phyloP scores from a whole-genome alignment of 2,329 filamentous ascomycete genomes.

The Hypoxylon sp. region DNA sequence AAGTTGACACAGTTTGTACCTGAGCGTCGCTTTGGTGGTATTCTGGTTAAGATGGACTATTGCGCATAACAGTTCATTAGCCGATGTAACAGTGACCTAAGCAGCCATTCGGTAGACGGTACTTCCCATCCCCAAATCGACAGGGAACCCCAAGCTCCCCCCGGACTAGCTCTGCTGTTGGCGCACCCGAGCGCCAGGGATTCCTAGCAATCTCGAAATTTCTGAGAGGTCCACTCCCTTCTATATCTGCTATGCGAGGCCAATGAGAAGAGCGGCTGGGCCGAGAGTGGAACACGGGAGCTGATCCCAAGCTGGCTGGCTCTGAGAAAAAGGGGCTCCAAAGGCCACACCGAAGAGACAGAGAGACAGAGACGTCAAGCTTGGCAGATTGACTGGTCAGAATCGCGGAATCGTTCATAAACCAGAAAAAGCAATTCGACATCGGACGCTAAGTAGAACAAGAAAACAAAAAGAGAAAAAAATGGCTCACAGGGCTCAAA shows the following conservation, averaged over 20 bases:
- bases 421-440: constrained; percentile 13
- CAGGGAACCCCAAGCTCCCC: constrained; percentile 28
- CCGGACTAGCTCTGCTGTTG: constrained; percentile 27
- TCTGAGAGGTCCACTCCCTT: constrained; percentile 33
- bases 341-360: constrained; percentile 26
- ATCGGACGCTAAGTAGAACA: constrained; percentile 8
- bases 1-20: constrained; percentile 16
- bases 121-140: constrained; percentile 6
- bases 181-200: constrained; percentile 31
- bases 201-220: constrained; percentile 39
- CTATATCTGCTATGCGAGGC: constrained; percentile 16
- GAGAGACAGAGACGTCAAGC: too few species aligned
- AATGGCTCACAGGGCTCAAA: too few species aligned
- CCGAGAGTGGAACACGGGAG: constrained; percentile 20
- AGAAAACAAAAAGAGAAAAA: too few species aligned
- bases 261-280: constrained; percentile 26
- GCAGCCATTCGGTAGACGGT: constrained; percentile 8
- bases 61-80: constrained; percentile 8
- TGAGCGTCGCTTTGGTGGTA: constrained; percentile 2
- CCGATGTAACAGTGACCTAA: neutral
- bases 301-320: constrained; percentile 5
- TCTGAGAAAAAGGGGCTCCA: constrained; percentile 19
- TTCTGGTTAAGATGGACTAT: neutral
- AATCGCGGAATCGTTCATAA: constrained; percentile 20
- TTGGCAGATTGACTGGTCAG: too few species aligned